A percentile compares a stretch with the other conserved stretches of the same genome.
phyloP scores from a whole-genome alignment of 352 stramenopile genomes.

The Pythium diclinum region DNA sequence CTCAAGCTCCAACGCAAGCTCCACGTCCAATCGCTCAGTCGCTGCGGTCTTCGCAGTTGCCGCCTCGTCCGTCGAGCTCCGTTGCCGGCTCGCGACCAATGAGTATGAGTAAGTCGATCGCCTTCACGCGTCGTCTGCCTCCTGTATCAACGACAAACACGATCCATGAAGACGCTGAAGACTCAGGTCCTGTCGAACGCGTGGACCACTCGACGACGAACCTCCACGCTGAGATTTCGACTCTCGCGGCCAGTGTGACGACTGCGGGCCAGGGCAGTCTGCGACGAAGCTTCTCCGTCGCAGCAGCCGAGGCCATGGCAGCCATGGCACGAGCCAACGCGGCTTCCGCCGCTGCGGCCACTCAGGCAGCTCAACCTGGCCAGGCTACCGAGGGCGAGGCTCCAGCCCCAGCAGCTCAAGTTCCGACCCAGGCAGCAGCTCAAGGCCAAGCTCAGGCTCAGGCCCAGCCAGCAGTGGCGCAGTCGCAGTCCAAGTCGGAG shows the following conservation, averaged over 20 bases:
- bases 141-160: constrained; percentile 15
- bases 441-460: constrained; percentile 17
- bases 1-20: neutral
- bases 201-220: constrained; percentile 76
- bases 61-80: constrained; percentile 57
- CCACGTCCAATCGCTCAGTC: constrained; percentile 18
- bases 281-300: constrained; percentile 66
- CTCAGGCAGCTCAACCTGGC: neutral
- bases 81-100: constrained; percentile 42
- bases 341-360: neutral
- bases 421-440: neutral
- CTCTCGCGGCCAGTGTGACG: constrained; percentile 72
- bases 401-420: constrained; percentile 31
- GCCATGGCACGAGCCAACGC: constrained; percentile 21
- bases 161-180: constrained; percentile 46
- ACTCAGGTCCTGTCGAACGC: constrained; percentile 43
- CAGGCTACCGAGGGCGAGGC: constrained; percentile 23
- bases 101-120: constrained; percentile 83
- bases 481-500: constrained; percentile 55
- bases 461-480: constrained; percentile 29
- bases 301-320: constrained; percentile 31
- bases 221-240: constrained; percentile 81
- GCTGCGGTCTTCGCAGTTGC: constrained; percentile 28
- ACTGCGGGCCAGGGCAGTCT: constrained; percentile 73
- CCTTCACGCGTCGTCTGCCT: constrained; percentile 40